These are phyloP conservation scores for Plasmodium malariae DNA, from an alignment of 169 alveolate species.

Conservation along the genomic window DNA sequence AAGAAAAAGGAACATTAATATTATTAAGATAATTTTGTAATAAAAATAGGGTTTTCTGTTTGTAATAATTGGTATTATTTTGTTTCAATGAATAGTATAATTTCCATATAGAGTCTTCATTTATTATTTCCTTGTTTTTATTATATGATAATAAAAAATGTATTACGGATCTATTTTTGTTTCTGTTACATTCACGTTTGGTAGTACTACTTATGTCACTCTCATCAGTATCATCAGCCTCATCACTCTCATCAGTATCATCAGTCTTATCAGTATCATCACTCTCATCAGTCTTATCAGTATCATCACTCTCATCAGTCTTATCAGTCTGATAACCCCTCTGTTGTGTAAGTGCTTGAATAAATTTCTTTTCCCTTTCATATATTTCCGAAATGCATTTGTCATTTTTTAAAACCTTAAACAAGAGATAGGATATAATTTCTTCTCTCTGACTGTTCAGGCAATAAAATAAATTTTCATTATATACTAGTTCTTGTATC, in stretches of 20 bases:
- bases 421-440: slow-evolving; percentile 39
- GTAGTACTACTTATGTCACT: background rate
- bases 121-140: background rate
- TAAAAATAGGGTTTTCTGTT: slow-evolving; percentile 18
- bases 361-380: slow-evolving; percentile 11
- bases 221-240: background rate
- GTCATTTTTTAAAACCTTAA: slow-evolving; percentile 35
- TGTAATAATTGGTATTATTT: slow-evolving; percentile 41
- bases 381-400: slow-evolving; percentile 12
- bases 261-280: background rate
- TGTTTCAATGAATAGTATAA: slow-evolving; percentile 29
- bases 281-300: background rate
- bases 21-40: slow-evolving; percentile 33
- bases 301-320: background rate
- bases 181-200: background rate
- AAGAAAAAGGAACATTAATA: slow-evolving; percentile 11
- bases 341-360: background rate
- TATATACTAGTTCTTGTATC: slow-evolving; percentile 28
- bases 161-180: background rate
- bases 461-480: slow-evolving; percentile 36
- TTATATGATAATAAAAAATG: slow-evolving; percentile 15
- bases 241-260: background rate
- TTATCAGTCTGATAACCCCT: background rate
- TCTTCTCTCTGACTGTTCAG: slow-evolving; percentile 35
- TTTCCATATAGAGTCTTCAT: slow-evolving; percentile 9